Evolutionary conservation across 306 rosid genomes (phyloP).

Genomic region (Pyrus pyrifolia): DNA sequence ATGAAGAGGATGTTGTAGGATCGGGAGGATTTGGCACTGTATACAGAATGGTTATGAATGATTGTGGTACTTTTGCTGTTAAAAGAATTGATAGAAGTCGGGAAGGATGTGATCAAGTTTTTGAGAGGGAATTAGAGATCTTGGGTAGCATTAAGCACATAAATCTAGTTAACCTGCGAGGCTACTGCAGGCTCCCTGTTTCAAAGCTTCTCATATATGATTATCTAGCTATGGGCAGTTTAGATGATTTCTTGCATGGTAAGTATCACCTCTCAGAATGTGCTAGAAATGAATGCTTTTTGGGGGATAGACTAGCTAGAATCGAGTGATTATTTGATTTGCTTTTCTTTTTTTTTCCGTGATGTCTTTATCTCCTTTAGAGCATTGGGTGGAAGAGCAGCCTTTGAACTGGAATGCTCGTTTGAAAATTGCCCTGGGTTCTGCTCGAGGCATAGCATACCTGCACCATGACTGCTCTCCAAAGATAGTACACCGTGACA

Average conservation of each 20-base stretch:
- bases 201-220: constrained; percentile 89
- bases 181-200: constrained; percentile 89
- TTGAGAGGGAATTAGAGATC: constrained; percentile 88
- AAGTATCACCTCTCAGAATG: neutral
- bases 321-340: neutral
- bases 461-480: constrained; percentile 93
- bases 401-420: constrained; percentile 70
- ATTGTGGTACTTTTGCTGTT: constrained; percentile 82
- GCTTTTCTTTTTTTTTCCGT: neutral
- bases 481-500: constrained; percentile 75
- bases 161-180: constrained; percentile 79
- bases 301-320: neutral
- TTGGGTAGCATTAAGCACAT: constrained; percentile 90
- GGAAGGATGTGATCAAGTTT: constrained; percentile 75
- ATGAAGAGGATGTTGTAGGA: constrained; percentile 70
- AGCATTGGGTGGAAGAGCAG: constrained; percentile 32
- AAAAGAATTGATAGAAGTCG: constrained; percentile 72
- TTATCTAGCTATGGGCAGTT: constrained; percentile 71
- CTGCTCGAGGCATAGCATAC: constrained; percentile 89
- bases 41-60: constrained; percentile 91
- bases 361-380: constrained; percentile 14
- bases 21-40: constrained; percentile 94
- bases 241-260: constrained; percentile 92
- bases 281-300: neutral
- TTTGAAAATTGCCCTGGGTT: constrained; percentile 80